These are phyloP conservation scores for Aureobasidium sp. DNA, from an alignment of 2,329 filamentous ascomycete genomes.

Conservation along the genomic window DNA sequence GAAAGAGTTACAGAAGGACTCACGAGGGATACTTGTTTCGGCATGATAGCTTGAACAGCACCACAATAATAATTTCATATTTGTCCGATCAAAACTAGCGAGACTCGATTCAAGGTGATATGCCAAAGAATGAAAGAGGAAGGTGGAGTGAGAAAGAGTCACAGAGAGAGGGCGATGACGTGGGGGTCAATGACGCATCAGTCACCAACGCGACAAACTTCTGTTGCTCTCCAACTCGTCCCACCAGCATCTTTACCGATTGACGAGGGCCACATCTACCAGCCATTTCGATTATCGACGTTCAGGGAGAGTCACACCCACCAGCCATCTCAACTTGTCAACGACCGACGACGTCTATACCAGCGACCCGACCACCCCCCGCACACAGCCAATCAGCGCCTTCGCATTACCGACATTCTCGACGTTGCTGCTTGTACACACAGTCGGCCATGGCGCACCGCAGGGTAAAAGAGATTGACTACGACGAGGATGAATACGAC, in stretches of 20 bases:
- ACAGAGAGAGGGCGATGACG: not conserved
- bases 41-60: constrained; percentile 1
- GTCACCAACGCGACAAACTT: not conserved
- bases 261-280: not conserved
- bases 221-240: not conserved
- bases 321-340: not conserved
- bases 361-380: not conserved
- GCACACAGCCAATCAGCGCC: not conserved
- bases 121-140: not conserved
- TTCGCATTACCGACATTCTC: not conserved
- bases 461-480: constrained; percentile 38
- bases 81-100: not conserved
- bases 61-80: not conserved
- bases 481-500: constrained; percentile 44
- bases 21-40: not conserved
- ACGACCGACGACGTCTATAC: not conserved
- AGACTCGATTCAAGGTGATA: no score
- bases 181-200: not conserved
- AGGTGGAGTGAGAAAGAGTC: not conserved
- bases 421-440: not conserved
- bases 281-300: no score
- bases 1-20: not conserved
- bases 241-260: not conserved
- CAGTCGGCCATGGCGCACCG: constrained; percentile 21
- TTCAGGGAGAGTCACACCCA: not conserved